Evolutionary conservation across 805 yeast genomes (phyloP).

Genomic region (Schizosaccharomyces japonicus): DNA sequence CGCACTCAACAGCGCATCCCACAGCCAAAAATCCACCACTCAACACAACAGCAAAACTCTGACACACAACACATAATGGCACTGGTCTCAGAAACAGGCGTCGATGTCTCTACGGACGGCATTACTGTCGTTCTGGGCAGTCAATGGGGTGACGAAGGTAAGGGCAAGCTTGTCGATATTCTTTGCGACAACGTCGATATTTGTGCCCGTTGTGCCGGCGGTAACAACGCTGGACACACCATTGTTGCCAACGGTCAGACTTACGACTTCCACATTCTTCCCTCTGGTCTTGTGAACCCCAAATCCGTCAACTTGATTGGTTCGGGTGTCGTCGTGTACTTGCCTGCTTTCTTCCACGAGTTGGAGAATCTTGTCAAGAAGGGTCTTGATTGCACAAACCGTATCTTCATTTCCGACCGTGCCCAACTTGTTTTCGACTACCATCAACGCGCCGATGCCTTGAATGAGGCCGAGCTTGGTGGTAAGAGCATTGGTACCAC

Average conservation of each 20-base stretch:
- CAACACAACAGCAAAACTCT: too few species aligned
- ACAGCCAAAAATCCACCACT: too few species aligned
- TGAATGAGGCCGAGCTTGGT: slow-evolving; percentile 77
- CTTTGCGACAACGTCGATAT: slow-evolving; percentile 87
- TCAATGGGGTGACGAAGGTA: slow-evolving; percentile 99
- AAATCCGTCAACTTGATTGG: slow-evolving; percentile 78
- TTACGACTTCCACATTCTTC: slow-evolving; percentile 96
- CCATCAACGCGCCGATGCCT: slow-evolving; percentile 90
- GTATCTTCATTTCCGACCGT: slow-evolving; percentile 73
- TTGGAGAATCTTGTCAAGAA: slow-evolving; percentile 56
- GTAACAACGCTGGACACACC: slow-evolving; percentile 98
- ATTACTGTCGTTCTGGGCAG: slow-evolving; percentile 88
- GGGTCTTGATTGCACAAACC: slow-evolving; percentile 37
- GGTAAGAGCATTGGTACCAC: slow-evolving; percentile 83
- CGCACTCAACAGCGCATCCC: too few species aligned
- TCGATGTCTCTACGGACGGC: not conserved
- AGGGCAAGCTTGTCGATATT: slow-evolving; percentile 88
- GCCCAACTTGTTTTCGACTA: slow-evolving; percentile 93
- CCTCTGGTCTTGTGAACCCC: slow-evolving; percentile 90
- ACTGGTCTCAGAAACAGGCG: not conserved
- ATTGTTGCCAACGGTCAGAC: slow-evolving; percentile 72
- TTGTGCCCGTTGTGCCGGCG: slow-evolving; percentile 90
- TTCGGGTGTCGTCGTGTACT: slow-evolving; percentile 86
- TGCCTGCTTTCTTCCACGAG: slow-evolving; percentile 80
- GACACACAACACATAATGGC: too few species aligned